phyloP scores from a whole-genome alignment of 2,329 filamentous ascomycete genomes.

The Camillea tinctor region DNA sequence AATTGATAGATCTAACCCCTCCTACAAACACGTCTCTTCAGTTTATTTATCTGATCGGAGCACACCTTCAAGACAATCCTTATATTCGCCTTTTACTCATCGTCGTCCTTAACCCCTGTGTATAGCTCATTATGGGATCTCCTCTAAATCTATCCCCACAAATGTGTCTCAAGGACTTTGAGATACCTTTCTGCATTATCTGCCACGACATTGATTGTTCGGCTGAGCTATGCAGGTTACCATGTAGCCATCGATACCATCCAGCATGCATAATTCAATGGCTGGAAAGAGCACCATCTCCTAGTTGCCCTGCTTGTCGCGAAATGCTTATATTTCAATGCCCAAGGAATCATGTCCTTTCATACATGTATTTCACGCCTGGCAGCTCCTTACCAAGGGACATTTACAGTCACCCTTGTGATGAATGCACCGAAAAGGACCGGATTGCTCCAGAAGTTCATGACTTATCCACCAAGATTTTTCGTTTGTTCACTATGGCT shows the following conservation, averaged over 20 bases:
- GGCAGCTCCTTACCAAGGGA: not conserved
- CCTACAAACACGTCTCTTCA: too few species aligned
- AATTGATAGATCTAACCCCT: too few species aligned
- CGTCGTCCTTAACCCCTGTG: too few species aligned
- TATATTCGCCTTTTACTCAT: too few species aligned
- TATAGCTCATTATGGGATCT: too few species aligned
- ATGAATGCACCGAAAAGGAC: not conserved
- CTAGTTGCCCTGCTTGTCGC: not conserved
- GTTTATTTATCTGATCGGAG: too few species aligned
- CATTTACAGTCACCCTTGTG: not conserved
- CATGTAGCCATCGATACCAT: not conserved
- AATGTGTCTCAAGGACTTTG: too few species aligned
- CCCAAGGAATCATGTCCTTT: not conserved
- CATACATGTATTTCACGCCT: not conserved
- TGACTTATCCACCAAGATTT: too few species aligned
- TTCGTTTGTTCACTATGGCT: not conserved
- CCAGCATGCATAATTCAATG: not conserved
- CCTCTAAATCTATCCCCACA: too few species aligned
- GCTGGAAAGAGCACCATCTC: not conserved
- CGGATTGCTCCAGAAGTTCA: too few species aligned
- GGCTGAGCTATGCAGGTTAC: not conserved
- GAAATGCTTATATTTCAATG: not conserved
- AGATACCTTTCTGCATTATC: not conserved
- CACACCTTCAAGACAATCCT: too few species aligned
- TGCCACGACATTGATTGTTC: not conserved